Base-by-base conservation (phyloP, 2,329 filamentous ascomycete genomes). In the Huntiella abstrusa region DNA sequence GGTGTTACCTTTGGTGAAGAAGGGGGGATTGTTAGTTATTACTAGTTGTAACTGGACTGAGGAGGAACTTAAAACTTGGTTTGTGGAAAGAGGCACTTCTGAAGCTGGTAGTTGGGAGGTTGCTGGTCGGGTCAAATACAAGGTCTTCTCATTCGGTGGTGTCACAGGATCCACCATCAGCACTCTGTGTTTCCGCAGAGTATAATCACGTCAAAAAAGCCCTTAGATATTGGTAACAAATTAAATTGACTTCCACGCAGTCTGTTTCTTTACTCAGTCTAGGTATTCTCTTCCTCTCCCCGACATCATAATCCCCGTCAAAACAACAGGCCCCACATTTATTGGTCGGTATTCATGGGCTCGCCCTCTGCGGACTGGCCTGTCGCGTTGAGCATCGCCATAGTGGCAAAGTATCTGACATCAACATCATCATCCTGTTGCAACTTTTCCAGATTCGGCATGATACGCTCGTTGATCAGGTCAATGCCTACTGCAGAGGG, bases 1-100 rank as follows among this genome's bases (percentile, higher is more conserved):
- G 45, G 77, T 88, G 32, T 65, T 78, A 51, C 63, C 62, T 22
- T 67, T 96, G 52, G 70, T 96, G 44, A 76, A 74, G 54, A 64
- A 62, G 1, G 80, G 78, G 1, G 84, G 84, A 0, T 67, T 84
- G 17, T 73, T 96, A 54, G 62, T 95, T 50, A 75, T 98, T 46
- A 96, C 91, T 46, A 95, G 86, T 61, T 98, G 91, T 60, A 98
- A 98, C 63, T 98, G 91, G 91, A 96, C 88, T 1, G 86, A 91
- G 64, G 73, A 77, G 36, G 91, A 98, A 66, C 63, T 98, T 55
- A 67, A 71, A 50, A 64, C 63, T 12, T 96, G 88, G 86, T 91
- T 96, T 58, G 75, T 71, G 43, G 53, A 49, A 2, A 65, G 61
- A 2, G 61, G 53, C 16, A 55, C 53, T 22, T 35, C 35, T 4